Evolutionary conservation across 805 yeast species (phyloP).

Genomic region (Starmera quercuum): DNA sequence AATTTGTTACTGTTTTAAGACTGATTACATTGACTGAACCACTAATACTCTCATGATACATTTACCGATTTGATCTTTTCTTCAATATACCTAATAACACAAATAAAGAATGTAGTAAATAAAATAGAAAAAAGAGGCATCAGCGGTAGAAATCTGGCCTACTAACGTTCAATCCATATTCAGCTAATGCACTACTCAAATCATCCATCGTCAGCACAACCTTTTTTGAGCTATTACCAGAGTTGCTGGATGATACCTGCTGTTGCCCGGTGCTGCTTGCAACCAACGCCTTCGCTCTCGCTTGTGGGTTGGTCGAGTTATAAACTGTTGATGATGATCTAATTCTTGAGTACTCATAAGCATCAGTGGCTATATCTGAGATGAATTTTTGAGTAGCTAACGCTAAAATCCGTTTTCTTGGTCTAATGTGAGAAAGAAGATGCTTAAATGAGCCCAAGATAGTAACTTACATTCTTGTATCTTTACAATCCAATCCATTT

Average conservation of each 20-base stretch:
- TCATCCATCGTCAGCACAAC: constrained; percentile 91
- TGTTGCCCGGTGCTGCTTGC: constrained; percentile 49
- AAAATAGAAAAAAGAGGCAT: no score
- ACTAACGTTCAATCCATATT: constrained; percentile 82
- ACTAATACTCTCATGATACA: no score
- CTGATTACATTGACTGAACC: no score
- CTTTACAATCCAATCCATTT: constrained; percentile 78
- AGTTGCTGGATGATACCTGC: constrained; percentile 19
- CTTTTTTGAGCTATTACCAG: constrained; percentile 53
- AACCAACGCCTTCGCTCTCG: constrained; percentile 68
- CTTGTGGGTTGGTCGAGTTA: constrained; percentile 78
- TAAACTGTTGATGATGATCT: constrained; percentile 85
- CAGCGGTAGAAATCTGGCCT: constrained; percentile 93
- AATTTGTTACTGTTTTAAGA: no score
- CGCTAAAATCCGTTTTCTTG: constrained; percentile 68
- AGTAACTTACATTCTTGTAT: constrained; percentile 43
- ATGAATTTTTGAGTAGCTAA: constrained; percentile 94
- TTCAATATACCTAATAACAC: no score
- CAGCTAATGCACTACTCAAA: constrained; percentile 84
- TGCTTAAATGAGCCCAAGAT: neutral
- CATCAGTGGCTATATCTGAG: constrained; percentile 91
- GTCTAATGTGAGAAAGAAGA: constrained; percentile 9
- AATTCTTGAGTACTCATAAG: constrained; percentile 90
- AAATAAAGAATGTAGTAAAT: no score
- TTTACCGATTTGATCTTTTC: no score